Evolutionary conservation across 305 asterid genomes (phyloP).

Genomic region (Fraxinus nigra): DNA sequence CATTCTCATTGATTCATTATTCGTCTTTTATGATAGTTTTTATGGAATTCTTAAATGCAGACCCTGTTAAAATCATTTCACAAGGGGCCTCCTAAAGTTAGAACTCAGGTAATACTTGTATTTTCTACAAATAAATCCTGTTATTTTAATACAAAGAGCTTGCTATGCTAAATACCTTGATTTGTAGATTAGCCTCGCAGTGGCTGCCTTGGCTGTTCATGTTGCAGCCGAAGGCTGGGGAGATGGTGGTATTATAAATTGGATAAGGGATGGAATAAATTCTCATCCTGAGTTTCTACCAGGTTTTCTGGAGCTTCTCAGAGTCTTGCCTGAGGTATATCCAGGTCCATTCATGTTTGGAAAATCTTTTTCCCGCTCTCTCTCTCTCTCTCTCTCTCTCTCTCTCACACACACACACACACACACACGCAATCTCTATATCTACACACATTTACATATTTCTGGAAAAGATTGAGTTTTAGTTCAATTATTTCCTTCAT

Average conservation of each 20-base stretch:
- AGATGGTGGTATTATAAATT: slow-evolving; percentile 82
- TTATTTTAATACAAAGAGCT: slow-evolving; percentile 23
- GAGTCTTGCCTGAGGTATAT: slow-evolving; percentile 94
- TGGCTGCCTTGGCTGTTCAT: slow-evolving; percentile 98
- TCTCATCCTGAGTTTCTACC: slow-evolving; percentile 83
- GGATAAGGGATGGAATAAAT: slow-evolving; percentile 91
- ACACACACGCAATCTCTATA: background rate
- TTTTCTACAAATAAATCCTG: slow-evolving; percentile 16
- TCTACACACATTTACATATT: background rate
- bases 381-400: background rate
- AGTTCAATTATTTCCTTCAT: slow-evolving; percentile 4
- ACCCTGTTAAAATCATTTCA: slow-evolving; percentile 83
- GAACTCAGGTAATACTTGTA: slow-evolving; percentile 81
- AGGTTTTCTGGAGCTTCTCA: slow-evolving; percentile 94
- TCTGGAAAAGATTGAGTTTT: background rate
- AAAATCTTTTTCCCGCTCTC: background rate
- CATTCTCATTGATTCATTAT: slow-evolving; percentile 8
- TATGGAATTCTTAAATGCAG: slow-evolving; percentile 49
- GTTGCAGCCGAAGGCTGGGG: slow-evolving; percentile 95
- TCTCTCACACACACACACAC: background rate
- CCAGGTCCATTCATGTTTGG: slow-evolving; percentile 4
- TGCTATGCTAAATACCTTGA: slow-evolving; percentile 42
- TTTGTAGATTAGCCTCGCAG: slow-evolving; percentile 97
- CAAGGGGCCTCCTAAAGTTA: slow-evolving; percentile 89
- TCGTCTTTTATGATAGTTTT: slow-evolving; percentile 21